A percentile compares a stretch with the other conserved stretches of the same genome.
These are phyloP conservation scores for Dissophora ornata DNA, from an alignment of 192 early-diverging fungal species.

Conservation along the genomic window DNA sequence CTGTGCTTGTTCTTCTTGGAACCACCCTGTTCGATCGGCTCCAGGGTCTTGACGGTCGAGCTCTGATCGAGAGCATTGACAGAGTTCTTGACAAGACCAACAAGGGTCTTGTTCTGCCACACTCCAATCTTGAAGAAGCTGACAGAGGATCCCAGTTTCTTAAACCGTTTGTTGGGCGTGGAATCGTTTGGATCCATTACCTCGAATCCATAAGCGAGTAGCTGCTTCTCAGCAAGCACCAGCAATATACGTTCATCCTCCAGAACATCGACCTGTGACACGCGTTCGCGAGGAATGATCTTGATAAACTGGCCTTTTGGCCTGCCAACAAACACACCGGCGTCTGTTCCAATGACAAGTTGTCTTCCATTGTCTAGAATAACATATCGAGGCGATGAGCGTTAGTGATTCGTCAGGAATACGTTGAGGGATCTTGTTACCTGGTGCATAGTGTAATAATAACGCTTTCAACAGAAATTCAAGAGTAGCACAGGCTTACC, in stretches of 20 bases:
- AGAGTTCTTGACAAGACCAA: conserved; percentile 54
- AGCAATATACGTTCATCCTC: conserved; percentile 83
- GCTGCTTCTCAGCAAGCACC: conserved; percentile 80
- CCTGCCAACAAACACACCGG: conserved; percentile 81
- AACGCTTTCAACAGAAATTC: not conserved
- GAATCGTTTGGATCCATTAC: conserved; percentile 76
- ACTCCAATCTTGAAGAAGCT: conserved; percentile 65
- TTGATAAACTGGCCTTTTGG: conserved; percentile 61
- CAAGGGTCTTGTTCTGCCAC: conserved; percentile 50
- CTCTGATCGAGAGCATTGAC: conserved; percentile 43
- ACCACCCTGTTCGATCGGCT: conserved; percentile 55
- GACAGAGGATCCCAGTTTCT: conserved; percentile 59
- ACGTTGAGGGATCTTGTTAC: no score
- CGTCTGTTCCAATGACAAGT: conserved; percentile 87
- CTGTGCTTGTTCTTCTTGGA: conserved; percentile 55
- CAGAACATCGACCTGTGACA: conserved; percentile 89
- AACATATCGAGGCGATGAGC: no score
- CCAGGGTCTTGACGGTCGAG: conserved; percentile 56
- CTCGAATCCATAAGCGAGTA: conserved; percentile 81
- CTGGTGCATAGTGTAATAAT: no score
- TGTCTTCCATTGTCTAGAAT: conserved; percentile 67
- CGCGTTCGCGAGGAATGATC: conserved; percentile 77
- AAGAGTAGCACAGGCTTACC: no score
- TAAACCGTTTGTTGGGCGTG: conserved; percentile 58
- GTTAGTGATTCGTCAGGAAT: no score